Percentiles rank a stretch among this genome's conserved stretches.
phyloP scores from a whole-genome alignment of 2,329 filamentous ascomycete genomes.

The Microsporum ferrugineum region DNA sequence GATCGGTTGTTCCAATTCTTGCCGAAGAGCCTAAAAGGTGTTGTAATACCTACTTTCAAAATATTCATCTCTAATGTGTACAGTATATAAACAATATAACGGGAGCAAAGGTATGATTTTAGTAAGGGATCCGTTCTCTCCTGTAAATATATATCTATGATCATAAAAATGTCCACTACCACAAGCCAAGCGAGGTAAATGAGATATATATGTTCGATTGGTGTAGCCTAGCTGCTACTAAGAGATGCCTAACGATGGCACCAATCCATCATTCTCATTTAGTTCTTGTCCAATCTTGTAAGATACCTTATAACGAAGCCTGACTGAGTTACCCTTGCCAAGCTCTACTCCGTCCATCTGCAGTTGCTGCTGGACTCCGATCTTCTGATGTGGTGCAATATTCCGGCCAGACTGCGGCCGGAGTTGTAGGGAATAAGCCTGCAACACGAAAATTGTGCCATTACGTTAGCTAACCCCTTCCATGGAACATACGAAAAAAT shows the following conservation, averaged over 20 bases:
- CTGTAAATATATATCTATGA: background rate
- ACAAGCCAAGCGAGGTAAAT: background rate
- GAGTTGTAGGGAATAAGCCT: constrained; percentile 72
- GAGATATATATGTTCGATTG: background rate
- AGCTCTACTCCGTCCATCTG: constrained; percentile 62
- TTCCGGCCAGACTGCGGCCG: constrained; percentile 73
- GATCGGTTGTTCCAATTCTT: too few species aligned
- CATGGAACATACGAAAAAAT: background rate
- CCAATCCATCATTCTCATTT: constrained; percentile 73
- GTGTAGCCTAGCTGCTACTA: constrained; percentile 27
- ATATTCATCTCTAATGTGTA: too few species aligned
- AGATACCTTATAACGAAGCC: constrained; percentile 77
- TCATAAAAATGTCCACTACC: background rate
- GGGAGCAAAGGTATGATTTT: background rate
- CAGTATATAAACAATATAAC: too few species aligned
- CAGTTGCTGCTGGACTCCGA: constrained; percentile 73
- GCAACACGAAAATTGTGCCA: background rate
- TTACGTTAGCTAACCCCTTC: background rate
- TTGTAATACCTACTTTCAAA: too few species aligned
- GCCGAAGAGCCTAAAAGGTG: too few species aligned
- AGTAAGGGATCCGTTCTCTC: background rate
- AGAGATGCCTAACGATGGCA: constrained; percentile 64
- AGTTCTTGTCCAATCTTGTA: constrained; percentile 56
- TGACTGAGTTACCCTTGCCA: constrained; percentile 65
- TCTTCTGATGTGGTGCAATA: constrained; percentile 58